Base-by-base conservation (phyloP, 306 rosid genomes). In the Lathyrus aphaca region DNA sequence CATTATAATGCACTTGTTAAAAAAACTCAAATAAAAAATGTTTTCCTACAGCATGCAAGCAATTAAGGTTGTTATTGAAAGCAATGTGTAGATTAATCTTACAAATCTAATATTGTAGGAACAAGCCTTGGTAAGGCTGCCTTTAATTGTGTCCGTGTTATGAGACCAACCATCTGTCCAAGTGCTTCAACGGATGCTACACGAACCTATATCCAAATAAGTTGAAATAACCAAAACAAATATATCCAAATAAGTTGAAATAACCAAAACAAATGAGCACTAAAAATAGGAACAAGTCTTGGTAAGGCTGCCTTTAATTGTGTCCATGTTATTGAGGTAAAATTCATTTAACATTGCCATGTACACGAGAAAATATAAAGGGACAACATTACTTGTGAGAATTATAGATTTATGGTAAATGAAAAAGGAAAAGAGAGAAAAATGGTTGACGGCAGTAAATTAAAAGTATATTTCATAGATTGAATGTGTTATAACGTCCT, bases 101-200 rank as follows among this genome's bases (percentile, higher is more conserved):
- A 93, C 98, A 93, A 83, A 45, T 93, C 98, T 89, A 93, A 80
- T 73, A 93, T 88, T 14, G 98, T 90, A 59, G 98, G 96, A 49
- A 93, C 74, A 81, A 93, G 89, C 78, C 96, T 83, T 39, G 96
- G 96, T 75, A 93, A 70, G 80, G 98, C 96, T 14, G 90, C 86
- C 81, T 93, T 93, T 66, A 93, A 73, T 71, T 88, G 98, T 73
- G 86, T 73, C 64, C 98, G 82, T 54, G 93, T 84, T 71, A 93
- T 83, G 66, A 93, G 93, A 67, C 93, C 91, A 67, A 93, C 96
- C 92, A 93, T 90, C 81, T 93, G 96, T 40, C 98, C 96, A 64
- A 93, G 72, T 65, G 98, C 98, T 64, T 93, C 98, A 68, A 93
- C 90, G 61, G 96, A 86, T 54, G 96, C 86, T 58, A 77, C 75